Percentiles rank a stretch among this genome's conserved stretches.
These are phyloP conservation scores for Urtica urens DNA, from an alignment of 306 rosid genomes.

Conservation along the genomic window DNA sequence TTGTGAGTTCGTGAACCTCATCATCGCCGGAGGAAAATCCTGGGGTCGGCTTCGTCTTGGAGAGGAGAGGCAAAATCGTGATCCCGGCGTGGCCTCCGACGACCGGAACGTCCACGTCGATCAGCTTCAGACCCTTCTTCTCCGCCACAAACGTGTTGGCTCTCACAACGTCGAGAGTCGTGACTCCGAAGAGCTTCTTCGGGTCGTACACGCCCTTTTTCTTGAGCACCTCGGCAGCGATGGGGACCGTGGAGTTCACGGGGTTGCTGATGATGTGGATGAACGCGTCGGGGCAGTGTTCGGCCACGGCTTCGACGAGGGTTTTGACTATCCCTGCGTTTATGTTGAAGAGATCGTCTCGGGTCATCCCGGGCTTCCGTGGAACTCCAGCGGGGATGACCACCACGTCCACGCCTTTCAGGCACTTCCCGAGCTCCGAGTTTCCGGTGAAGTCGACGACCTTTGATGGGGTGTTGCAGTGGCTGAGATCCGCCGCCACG, in stretches of 20 bases:
- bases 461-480: constrained; percentile 88
- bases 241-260: constrained; percentile 89
- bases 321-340: constrained; percentile 84
- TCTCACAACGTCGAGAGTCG: constrained; percentile 93
- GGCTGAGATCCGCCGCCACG: constrained; percentile 93
- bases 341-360: constrained; percentile 94
- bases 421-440: constrained; percentile 46
- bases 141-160: constrained; percentile 97
- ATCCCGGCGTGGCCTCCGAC: constrained; percentile 96
- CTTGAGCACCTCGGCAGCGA: constrained; percentile 80
- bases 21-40: constrained; percentile 66
- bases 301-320: constrained; percentile 84
- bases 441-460: constrained; percentile 79
- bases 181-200: constrained; percentile 87
- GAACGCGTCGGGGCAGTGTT: constrained; percentile 85
- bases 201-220: constrained; percentile 89
- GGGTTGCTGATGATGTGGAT: constrained; percentile 88
- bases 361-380: constrained; percentile 96
- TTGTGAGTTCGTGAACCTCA: constrained; percentile 64
- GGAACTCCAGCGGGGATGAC: constrained; percentile 99
- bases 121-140: constrained; percentile 78
- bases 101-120: constrained; percentile 95
- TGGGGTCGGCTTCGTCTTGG: constrained; percentile 69
- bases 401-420: constrained; percentile 74
- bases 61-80: constrained; percentile 78